Evolutionary conservation across 768 basidiomycete genomes (phyloP).

Genomic region (Tulasnella sp.): DNA sequence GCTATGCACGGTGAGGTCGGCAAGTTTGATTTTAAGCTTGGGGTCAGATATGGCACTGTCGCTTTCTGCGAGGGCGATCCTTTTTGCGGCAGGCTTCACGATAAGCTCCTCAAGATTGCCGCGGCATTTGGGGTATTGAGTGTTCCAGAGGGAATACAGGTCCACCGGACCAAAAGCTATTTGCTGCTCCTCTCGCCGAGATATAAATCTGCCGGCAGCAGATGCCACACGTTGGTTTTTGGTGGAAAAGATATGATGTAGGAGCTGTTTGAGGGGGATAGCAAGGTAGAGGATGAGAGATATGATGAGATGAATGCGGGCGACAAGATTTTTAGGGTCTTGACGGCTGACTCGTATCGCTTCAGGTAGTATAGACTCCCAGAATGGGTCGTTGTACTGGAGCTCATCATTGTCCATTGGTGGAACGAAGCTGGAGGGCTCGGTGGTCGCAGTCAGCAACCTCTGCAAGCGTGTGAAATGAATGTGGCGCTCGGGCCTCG

Average conservation of each 20-base stretch:
- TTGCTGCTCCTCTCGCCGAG: background rate
- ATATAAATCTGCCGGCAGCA: background rate
- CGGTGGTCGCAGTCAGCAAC: background rate
- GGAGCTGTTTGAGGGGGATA: background rate
- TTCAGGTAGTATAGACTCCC: background rate
- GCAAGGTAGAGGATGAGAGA: no score
- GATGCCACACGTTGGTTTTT: background rate
- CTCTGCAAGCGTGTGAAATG: background rate
- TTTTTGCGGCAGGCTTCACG: background rate
- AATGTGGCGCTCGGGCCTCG: background rate
- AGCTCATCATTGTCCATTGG: background rate
- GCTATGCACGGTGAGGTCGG: no score
- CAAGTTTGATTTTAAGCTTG: no score
- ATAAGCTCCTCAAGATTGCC: background rate
- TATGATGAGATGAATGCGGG: no score
- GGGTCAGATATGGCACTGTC: no score
- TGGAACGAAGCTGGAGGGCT: background rate
- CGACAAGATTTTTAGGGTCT: background rate
- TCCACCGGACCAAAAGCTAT: background rate
- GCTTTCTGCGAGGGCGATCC: background rate
- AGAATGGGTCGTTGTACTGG: background rate
- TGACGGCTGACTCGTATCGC: background rate
- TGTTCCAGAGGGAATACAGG: background rate
- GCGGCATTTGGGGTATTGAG: background rate
- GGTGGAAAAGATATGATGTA: background rate